A percentile compares a stretch with the other conserved stretches of the same genome.
phyloP scores from a whole-genome alignment of 805 yeast species.

The Starmerella gropengiesseri region DNA sequence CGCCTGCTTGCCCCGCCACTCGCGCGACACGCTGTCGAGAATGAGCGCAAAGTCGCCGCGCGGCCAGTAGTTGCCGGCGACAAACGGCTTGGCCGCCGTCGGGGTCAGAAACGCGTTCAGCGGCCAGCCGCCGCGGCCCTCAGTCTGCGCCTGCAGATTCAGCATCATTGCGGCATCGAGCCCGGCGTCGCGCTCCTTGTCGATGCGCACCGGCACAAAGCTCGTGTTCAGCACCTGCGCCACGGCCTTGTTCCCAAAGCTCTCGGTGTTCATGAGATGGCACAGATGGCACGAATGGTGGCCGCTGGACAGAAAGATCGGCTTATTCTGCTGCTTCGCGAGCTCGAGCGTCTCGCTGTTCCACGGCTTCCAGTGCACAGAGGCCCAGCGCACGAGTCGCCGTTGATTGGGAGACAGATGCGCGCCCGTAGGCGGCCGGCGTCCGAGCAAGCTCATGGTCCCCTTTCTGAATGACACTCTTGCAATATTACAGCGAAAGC shows the following conservation, averaged over 20 bases:
- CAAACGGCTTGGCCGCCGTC: constrained; percentile 28
- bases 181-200: constrained; percentile 34
- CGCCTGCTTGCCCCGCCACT: constrained; percentile 28
- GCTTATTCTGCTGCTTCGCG: constrained; percentile 28
- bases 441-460: too few species aligned
- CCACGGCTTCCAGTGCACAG: constrained; percentile 31
- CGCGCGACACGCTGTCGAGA: constrained; percentile 25
- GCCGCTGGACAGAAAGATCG: constrained; percentile 32
- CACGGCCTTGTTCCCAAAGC: constrained; percentile 25
- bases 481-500: too few species aligned
- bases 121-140: constrained; percentile 35
- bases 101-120: constrained; percentile 32
- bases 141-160: constrained; percentile 29
- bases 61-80: constrained; percentile 33
- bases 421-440: too few species aligned
- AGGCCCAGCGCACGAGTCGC: background rate
- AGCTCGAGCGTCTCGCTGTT: constrained; percentile 25
- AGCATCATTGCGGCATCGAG: constrained; percentile 32
- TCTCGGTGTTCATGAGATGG: constrained; percentile 32
- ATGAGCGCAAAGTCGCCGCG: constrained; percentile 27
- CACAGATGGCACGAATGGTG: constrained; percentile 34
- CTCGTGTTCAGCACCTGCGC: constrained; percentile 28
- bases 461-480: too few species aligned
- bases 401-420: too few species aligned
- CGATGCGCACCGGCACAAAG: constrained; percentile 32